A percentile compares a stretch with the other conserved stretches of the same genome.
Evolutionary conservation across 805 yeast genomes (phyloP).

Genomic region (Metschnikowia henanensis): DNA sequence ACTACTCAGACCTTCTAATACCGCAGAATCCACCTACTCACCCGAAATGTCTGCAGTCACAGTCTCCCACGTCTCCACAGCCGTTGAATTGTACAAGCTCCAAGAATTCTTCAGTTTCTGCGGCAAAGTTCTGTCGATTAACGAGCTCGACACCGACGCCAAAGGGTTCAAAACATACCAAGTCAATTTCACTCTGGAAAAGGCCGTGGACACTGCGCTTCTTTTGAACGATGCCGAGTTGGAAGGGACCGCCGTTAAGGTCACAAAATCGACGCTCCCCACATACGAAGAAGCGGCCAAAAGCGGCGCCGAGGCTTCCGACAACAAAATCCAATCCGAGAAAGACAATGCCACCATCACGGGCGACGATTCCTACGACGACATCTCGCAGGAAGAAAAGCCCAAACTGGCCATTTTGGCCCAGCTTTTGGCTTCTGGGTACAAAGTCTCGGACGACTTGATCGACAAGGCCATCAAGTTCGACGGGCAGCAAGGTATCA

Average conservation of each 20-base stretch:
- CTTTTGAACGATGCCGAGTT: slow-evolving; percentile 73
- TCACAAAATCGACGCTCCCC: slow-evolving; percentile 27
- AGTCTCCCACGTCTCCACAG: slow-evolving; percentile 55
- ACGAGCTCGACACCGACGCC: slow-evolving; percentile 27
- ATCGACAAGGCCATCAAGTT: slow-evolving; percentile 59
- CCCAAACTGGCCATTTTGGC: slow-evolving; percentile 77
- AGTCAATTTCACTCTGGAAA: slow-evolving; percentile 53
- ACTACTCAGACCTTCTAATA: neutral
- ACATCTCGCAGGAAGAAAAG: slow-evolving; percentile 71
- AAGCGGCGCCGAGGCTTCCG: slow-evolving; percentile 10
- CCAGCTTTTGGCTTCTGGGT: slow-evolving; percentile 74
- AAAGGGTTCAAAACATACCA: slow-evolving; percentile 39
- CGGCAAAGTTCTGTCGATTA: slow-evolving; percentile 48
- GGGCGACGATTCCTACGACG: slow-evolving; percentile 39
- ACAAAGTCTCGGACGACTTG: slow-evolving; percentile 60
- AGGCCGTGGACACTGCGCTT: slow-evolving; percentile 71
- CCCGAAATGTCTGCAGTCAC: slow-evolving; percentile 44
- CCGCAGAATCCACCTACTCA: neutral
- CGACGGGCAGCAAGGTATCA: slow-evolving; percentile 64
- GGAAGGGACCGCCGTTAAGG: slow-evolving; percentile 54
- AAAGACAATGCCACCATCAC: slow-evolving; percentile 18
- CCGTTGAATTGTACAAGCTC: slow-evolving; percentile 51
- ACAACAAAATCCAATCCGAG: slow-evolving; percentile 23
- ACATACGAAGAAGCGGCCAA: slow-evolving; percentile 15
- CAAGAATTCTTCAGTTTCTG: slow-evolving; percentile 74